Evolutionary conservation across 139 green algal genomes (phyloP).

Genomic region (Tetradesmus lagerheimii): DNA sequence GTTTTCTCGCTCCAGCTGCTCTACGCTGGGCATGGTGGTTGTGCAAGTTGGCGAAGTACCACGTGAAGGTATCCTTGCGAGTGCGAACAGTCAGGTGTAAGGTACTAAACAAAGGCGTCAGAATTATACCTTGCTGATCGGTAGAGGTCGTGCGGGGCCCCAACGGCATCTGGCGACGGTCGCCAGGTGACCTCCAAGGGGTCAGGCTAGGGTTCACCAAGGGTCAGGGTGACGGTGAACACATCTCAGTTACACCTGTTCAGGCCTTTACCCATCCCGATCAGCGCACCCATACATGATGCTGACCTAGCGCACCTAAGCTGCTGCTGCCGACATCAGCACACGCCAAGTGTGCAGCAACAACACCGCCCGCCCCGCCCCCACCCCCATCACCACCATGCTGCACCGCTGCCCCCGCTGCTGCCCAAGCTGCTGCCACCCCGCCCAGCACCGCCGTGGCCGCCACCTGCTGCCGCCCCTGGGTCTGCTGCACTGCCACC

Average conservation of each 20-base stretch:
- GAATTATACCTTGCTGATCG: too few species aligned
- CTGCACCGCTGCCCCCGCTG: neutral
- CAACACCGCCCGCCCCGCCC: neutral
- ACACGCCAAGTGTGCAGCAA: neutral
- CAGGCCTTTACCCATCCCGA: neutral
- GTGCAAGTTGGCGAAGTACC: neutral
- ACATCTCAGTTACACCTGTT: neutral
- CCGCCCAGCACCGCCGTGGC: neutral
- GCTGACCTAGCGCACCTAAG: neutral
- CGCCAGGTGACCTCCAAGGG: neutral
- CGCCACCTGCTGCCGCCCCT: neutral
- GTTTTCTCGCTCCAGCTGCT: conserved; percentile 11
- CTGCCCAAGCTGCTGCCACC: neutral
- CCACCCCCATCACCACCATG: neutral
- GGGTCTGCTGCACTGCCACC: neutral
- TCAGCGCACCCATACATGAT: neutral
- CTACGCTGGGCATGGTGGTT: neutral
- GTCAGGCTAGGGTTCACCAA: neutral
- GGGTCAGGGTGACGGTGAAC: too few species aligned
- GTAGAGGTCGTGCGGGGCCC: too few species aligned
- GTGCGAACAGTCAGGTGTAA: too few species aligned
- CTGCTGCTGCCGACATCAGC: neutral
- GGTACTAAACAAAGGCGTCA: too few species aligned
- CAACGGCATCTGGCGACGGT: too few species aligned
- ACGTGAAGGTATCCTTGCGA: too few species aligned